These are phyloP conservation scores for Alternaria solani DNA, from an alignment of 2,329 filamentous ascomycete genomes.

Conservation along the genomic window DNA sequence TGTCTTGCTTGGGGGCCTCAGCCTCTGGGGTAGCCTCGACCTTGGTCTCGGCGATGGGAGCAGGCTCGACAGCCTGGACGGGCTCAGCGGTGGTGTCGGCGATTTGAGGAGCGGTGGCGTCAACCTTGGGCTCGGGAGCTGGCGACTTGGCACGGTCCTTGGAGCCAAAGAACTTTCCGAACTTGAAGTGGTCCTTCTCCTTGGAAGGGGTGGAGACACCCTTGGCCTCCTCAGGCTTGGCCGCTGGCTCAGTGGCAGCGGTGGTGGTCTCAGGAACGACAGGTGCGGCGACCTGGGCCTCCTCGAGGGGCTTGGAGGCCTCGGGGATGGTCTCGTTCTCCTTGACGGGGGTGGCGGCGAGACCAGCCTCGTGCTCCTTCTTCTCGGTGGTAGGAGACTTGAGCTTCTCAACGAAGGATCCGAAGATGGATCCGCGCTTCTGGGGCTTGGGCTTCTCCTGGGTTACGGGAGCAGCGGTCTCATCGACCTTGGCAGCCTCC, in stretches of 20 bases:
- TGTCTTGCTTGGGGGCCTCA: constrained; percentile 68
- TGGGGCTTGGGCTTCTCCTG: constrained; percentile 65
- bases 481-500: constrained; percentile 59
- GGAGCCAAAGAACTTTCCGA: constrained; percentile 59
- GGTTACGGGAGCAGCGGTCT: constrained; percentile 47
- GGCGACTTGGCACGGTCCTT: constrained; percentile 62
- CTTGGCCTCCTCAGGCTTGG: constrained; percentile 42
- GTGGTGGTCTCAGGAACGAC: constrained; percentile 35
- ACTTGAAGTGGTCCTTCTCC: constrained; percentile 61
- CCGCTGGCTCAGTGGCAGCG: constrained; percentile 34
- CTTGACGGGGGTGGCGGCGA: constrained; percentile 58
- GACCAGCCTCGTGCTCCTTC: constrained; percentile 71
- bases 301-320: constrained; percentile 44
- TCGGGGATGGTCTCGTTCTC: constrained; percentile 54
- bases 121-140: constrained; percentile 51
- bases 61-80: constrained; percentile 29
- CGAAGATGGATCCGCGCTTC: constrained; percentile 89
- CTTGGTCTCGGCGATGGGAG: constrained; percentile 51
- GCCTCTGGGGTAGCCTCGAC: constrained; percentile 50
- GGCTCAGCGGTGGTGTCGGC: constrained; percentile 39
- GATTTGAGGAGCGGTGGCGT: constrained; percentile 50
- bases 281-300: constrained; percentile 52
- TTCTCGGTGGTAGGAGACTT: constrained; percentile 66
- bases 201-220: constrained; percentile 53
- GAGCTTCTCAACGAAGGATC: constrained; percentile 71